phyloP scores from a whole-genome alignment of 805 yeast species.

The Nakazawaea siamensis region DNA sequence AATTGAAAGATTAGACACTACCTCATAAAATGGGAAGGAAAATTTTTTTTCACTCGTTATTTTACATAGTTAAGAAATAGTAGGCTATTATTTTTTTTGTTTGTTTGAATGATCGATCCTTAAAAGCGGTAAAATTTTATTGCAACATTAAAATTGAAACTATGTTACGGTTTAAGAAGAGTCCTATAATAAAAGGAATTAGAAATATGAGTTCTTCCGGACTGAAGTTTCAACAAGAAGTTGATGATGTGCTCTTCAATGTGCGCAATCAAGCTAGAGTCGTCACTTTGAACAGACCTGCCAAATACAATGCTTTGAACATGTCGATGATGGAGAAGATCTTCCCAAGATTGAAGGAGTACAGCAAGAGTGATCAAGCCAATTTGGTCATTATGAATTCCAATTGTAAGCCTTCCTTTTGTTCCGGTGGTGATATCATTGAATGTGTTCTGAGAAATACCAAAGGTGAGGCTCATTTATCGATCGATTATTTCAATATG shows the following conservation, averaged over 20 bases:
- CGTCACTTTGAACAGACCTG: slow-evolving; percentile 69
- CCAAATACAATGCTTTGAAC: slow-evolving; percentile 79
- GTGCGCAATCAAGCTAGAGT: slow-evolving; percentile 61
- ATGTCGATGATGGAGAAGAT: slow-evolving; percentile 67
- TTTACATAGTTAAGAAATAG: no score
- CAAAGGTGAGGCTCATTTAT: slow-evolving; percentile 33
- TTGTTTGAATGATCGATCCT: no score
- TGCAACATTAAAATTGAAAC: no score
- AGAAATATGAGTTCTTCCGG: no score
- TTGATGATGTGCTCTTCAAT: slow-evolving; percentile 54
- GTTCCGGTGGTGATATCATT: slow-evolving; percentile 97
- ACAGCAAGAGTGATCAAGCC: slow-evolving; percentile 58
- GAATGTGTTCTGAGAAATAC: slow-evolving; percentile 59
- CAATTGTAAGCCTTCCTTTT: slow-evolving; percentile 59
- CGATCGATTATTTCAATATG: slow-evolving; percentile 60
- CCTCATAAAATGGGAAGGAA: no score
- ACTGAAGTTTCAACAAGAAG: no score
- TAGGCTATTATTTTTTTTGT: no score
- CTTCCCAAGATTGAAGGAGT: slow-evolving; percentile 67
- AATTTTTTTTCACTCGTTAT: not conserved
- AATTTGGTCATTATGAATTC: slow-evolving; percentile 65
- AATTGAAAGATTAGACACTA: no score
- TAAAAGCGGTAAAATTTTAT: no score
- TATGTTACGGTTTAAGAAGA: no score
- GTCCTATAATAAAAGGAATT: no score